Percentiles rank a stretch among this genome's conserved stretches.
These are phyloP conservation scores for Talaromyces albobiverticillius DNA, from an alignment of 2,329 filamentous ascomycete genomes.

Conservation along the genomic window DNA sequence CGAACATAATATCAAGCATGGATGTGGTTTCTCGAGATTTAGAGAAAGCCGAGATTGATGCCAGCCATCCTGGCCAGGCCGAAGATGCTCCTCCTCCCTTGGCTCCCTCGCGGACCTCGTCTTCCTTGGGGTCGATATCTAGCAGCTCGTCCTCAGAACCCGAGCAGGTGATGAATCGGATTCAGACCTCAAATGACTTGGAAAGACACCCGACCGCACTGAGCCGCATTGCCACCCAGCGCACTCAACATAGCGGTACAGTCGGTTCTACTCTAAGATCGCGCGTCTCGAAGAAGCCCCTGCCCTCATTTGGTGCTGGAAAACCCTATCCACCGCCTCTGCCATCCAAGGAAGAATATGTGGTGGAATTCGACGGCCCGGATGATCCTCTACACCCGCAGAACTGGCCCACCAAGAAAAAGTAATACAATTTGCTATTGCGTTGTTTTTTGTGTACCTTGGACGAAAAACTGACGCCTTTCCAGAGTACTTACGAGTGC, in stretches of 20 bases:
- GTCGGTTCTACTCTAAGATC: conserved; percentile 36
- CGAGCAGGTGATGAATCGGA: conserved; percentile 26
- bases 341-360: conserved; percentile 58
- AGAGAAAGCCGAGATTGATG: conserved; percentile 35
- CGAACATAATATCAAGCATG: conserved; percentile 26
- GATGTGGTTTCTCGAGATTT: conserved; percentile 34
- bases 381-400: conserved; percentile 81
- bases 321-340: conserved; percentile 57
- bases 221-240: conserved; percentile 40
- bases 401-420: conserved; percentile 80
- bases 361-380: conserved; percentile 74
- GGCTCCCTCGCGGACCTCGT: conserved; percentile 18
- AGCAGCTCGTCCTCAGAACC: conserved; percentile 22
- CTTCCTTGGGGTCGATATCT: conserved; percentile 22
- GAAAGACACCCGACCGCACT: conserved; percentile 38
- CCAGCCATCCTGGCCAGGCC: conserved; percentile 20
- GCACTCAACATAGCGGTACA: conserved; percentile 42
- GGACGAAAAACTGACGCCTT: not conserved
- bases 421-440: conserved; percentile 49
- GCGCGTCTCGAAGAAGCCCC: conserved; percentile 28
- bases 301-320: conserved; percentile 49
- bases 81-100: conserved; percentile 18
- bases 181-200: conserved; percentile 33
- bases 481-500: conserved; percentile 24
- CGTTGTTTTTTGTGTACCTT: conserved; percentile 9